Percentiles rank a stretch among this genome's conserved stretches.
Evolutionary conservation across 495 filamentous ascomycete species (phyloP).

Genomic region (Podospora fimiseda): DNA sequence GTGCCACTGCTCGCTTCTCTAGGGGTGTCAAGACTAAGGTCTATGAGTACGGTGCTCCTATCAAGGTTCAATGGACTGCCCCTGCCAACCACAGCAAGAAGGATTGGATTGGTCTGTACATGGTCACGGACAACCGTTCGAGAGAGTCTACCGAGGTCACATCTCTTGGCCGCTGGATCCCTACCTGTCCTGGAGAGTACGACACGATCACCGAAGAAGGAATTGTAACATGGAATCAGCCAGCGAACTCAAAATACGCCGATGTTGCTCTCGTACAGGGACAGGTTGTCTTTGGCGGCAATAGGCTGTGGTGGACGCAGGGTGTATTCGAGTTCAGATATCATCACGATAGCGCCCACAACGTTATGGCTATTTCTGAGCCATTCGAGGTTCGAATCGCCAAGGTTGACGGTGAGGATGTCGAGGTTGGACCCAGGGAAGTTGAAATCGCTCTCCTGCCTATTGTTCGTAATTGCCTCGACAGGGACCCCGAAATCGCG

Average conservation of each 20-base stretch:
- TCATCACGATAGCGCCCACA: conserved; percentile 89
- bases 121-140: conserved; percentile 84
- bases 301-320: conserved; percentile 95
- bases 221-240: conserved; percentile 62
- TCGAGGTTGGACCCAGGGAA: conserved; percentile 41
- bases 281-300: conserved; percentile 81
- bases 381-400: conserved; percentile 85
- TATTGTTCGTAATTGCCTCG: conserved; percentile 84
- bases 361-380: conserved; percentile 91
- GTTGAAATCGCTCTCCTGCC: conserved; percentile 75
- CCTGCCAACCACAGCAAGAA: conserved; percentile 85
- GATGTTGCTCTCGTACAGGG: conserved; percentile 53
- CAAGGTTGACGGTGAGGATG: conserved; percentile 65
- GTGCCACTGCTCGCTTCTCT: conserved; percentile 37
- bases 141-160: conserved; percentile 76
- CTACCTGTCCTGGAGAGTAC: conserved; percentile 68
- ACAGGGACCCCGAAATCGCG: conserved; percentile 85
- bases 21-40: conserved; percentile 60
- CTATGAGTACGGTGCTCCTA: conserved; percentile 85
- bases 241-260: conserved; percentile 41
- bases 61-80: conserved; percentile 88
- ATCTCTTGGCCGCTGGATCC: conserved; percentile 86
- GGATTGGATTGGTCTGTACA: conserved; percentile 95
- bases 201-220: conserved; percentile 74
- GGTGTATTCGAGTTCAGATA: conserved; percentile 95